phyloP scores from a whole-genome alignment of 768 basidiomycete genomes.

The Lanmaoa rubissima region DNA sequence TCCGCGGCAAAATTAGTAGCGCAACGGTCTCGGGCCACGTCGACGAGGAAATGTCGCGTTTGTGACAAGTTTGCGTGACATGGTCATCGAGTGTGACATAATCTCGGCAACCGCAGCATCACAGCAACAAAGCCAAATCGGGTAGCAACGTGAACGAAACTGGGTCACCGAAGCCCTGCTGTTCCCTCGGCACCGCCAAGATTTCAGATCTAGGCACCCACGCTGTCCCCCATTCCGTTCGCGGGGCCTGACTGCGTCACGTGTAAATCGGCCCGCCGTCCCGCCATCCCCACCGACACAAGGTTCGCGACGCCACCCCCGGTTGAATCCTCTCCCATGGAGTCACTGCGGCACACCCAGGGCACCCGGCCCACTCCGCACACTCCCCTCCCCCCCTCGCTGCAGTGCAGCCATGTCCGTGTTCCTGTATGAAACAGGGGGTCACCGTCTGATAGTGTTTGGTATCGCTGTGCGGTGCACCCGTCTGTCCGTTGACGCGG shows the following conservation, averaged over 20 bases:
- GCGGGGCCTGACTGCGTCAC: constrained; percentile 11
- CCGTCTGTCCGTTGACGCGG: not conserved
- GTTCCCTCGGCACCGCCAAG: constrained; percentile 46
- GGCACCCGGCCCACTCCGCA: constrained; percentile 15
- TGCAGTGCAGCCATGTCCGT: not conserved
- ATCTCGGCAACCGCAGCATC: constrained; percentile 34
- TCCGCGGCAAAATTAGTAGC: constrained; percentile 33
- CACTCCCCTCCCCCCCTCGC: not conserved
- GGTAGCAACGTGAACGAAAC: constrained; percentile 34
- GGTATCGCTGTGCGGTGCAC: not conserved
- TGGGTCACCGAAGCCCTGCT: constrained; percentile 26
- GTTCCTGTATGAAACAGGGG: constrained; percentile 14
- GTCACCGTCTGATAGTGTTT: not conserved
- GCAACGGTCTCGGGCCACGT: constrained; percentile 34
- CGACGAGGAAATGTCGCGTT: constrained; percentile 34
- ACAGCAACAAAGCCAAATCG: constrained; percentile 36
- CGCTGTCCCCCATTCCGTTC: not conserved
- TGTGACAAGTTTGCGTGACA: constrained; percentile 29
- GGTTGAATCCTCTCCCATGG: constrained; percentile 13
- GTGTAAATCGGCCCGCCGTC: constrained; percentile 20
- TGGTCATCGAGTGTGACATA: constrained; percentile 27
- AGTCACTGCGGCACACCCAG: not conserved
- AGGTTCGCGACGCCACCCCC: constrained; percentile 18
- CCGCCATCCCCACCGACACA: constrained; percentile 21
- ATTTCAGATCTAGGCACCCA: constrained; percentile 39